Evolutionary conservation across 352 stramenopile genomes (phyloP).

Genomic region (Globisporangium cederbergense): DNA sequence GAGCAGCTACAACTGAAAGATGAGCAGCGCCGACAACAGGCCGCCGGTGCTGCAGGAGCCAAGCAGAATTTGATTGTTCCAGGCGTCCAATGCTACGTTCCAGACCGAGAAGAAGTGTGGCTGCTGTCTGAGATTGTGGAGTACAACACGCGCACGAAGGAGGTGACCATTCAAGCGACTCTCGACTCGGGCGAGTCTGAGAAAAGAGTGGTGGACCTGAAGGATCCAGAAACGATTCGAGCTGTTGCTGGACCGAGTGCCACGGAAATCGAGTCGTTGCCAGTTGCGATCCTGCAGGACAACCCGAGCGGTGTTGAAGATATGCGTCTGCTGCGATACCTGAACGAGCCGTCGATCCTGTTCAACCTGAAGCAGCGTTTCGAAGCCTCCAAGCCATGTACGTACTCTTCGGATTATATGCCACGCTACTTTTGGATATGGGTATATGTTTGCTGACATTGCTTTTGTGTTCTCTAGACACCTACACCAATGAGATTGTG

Average conservation of each 20-base stretch:
- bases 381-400: slow-evolving; percentile 88
- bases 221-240: slow-evolving; percentile 81
- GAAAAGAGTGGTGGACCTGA: slow-evolving; percentile 74
- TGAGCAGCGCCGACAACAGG: slow-evolving; percentile 63
- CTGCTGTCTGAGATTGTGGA: slow-evolving; percentile 78
- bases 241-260: slow-evolving; percentile 70
- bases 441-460: background rate
- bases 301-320: slow-evolving; percentile 77
- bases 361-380: slow-evolving; percentile 93
- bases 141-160: slow-evolving; percentile 79
- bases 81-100: slow-evolving; percentile 88
- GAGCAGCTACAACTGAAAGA: slow-evolving; percentile 80
- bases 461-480: slow-evolving; percentile 52
- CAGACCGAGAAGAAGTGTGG: slow-evolving; percentile 86
- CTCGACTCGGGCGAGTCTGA: slow-evolving; percentile 62
- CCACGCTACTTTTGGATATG: background rate
- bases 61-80: slow-evolving; percentile 86
- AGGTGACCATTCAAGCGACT: slow-evolving; percentile 75
- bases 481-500: slow-evolving; percentile 97
- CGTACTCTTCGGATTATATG: slow-evolving; percentile 6
- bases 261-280: slow-evolving; percentile 80
- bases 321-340: slow-evolving; percentile 84
- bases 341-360: slow-evolving; percentile 92
- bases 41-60: slow-evolving; percentile 44
- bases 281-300: slow-evolving; percentile 78